phyloP scores from a whole-genome alignment of 1,284 basidiomycete genomes.

The Naganishia sp. region DNA sequence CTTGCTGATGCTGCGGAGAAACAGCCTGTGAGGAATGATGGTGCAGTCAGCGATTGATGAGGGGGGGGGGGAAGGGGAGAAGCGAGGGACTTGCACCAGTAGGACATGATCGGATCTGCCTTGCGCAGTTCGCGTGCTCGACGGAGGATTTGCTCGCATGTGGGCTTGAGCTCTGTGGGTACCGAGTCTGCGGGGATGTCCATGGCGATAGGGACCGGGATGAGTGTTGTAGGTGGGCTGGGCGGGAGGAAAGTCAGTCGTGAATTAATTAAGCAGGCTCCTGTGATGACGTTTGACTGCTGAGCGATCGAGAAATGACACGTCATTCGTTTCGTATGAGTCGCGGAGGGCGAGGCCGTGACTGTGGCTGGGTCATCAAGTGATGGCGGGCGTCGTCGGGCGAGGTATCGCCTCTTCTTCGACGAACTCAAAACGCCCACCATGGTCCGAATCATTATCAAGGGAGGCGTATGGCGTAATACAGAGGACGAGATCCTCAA shows the following conservation, averaged over 20 bases:
- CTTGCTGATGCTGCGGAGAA: conserved; percentile 90
- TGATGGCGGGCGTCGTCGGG: no score
- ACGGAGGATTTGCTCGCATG: conserved; percentile 75
- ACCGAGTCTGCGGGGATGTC: conserved; percentile 48
- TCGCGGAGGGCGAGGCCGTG: no score
- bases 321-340: no score
- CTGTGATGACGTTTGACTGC: not conserved
- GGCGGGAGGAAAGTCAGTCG: not conserved
- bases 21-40: conserved; percentile 60
- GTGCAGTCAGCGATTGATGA: not conserved
- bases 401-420: no score
- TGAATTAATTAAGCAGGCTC: no score
- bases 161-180: conserved; percentile 57
- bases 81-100: conserved; percentile 77
- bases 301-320: not conserved
- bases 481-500: conserved; percentile 92
- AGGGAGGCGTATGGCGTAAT: conserved; percentile 69
- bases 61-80: not conserved
- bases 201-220: not conserved
- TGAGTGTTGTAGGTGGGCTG: not conserved
- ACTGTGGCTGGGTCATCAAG: no score
- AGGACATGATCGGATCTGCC: conserved; percentile 82
- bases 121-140: conserved; percentile 79
- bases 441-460: conserved; percentile 82
- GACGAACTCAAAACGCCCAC: not conserved